Evolutionary conservation across 2,329 filamentous ascomycete species (phyloP).

Genomic region (Ophiobolus disseminans): DNA sequence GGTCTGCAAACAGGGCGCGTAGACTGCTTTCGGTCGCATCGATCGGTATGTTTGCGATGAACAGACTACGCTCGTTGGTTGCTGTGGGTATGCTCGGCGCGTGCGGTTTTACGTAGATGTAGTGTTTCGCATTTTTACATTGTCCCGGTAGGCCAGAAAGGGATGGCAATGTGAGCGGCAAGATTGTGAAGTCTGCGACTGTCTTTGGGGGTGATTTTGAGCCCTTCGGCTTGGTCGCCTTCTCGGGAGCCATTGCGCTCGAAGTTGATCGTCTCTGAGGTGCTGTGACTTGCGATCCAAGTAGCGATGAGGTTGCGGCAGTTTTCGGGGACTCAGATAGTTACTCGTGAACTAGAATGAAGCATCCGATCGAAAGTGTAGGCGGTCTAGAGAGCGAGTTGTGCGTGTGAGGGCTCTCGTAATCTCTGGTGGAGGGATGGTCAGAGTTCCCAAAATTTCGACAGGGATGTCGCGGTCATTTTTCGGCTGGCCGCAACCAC

Average conservation of each 20-base stretch:
- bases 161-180: slow-evolving; percentile 67
- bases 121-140: slow-evolving; percentile 67
- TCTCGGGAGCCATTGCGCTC: slow-evolving; percentile 25
- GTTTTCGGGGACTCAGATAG: too few relatives aligned
- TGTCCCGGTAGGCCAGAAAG: slow-evolving; percentile 56
- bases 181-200: slow-evolving; percentile 69
- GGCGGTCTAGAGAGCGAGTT: background rate
- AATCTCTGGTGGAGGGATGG: slow-evolving; percentile 11
- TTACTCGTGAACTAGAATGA: too few relatives aligned
- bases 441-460: slow-evolving; percentile 39
- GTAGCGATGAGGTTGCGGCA: too few relatives aligned
- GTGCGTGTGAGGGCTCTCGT: slow-evolving; percentile 2
- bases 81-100: slow-evolving; percentile 70
- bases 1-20: slow-evolving; percentile 73
- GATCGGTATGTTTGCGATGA: slow-evolving; percentile 86
- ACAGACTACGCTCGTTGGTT: slow-evolving; percentile 78
- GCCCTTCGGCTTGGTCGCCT: slow-evolving; percentile 22
- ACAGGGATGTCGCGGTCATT: slow-evolving; percentile 38
- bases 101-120: slow-evolving; percentile 86
- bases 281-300: background rate
- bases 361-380: too few relatives aligned
- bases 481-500: slow-evolving; percentile 6
- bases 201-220: slow-evolving; percentile 29
- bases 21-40: slow-evolving; percentile 82
- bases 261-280: background rate